Evolutionary conservation across 1,139 yeast genomes (phyloP).

Genomic region (Suhomyces atakaporum): DNA sequence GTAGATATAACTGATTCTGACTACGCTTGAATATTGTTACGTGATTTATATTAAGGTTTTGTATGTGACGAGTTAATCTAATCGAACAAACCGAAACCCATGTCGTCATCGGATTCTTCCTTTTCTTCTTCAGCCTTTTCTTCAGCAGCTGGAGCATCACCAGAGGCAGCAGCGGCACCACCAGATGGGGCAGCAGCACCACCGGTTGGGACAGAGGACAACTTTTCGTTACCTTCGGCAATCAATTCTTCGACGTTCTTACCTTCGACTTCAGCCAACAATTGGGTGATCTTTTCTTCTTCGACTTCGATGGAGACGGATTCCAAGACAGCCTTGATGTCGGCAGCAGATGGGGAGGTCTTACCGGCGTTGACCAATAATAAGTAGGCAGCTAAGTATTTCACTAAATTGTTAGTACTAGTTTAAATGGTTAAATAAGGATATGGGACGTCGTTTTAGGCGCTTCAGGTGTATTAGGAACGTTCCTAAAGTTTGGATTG

Average conservation of each 20-base stretch:
- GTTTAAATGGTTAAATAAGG: no score
- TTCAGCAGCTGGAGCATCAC: slow-evolving; percentile 68
- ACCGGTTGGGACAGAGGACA: slow-evolving; percentile 97
- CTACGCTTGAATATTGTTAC: slow-evolving; percentile 3
- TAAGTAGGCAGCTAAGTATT: slow-evolving; percentile 71
- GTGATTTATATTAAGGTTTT: slow-evolving; percentile 14
- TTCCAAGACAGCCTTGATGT: slow-evolving; percentile 84
- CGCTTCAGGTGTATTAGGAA: no score
- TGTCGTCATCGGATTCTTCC: slow-evolving; percentile 53
- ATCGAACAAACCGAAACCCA: slow-evolving; percentile 58
- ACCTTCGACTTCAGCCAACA: slow-evolving; percentile 91
- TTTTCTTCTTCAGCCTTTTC: slow-evolving; percentile 66
- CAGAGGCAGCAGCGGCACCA: slow-evolving; percentile 68
- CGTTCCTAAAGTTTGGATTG: no score
- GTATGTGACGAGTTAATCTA: slow-evolving; percentile 23
- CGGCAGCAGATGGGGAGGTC: slow-evolving; percentile 86
- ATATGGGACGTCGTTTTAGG: no score
- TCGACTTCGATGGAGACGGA: slow-evolving; percentile 97
- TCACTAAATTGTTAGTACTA: slow-evolving; percentile 38
- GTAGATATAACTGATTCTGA: no score
- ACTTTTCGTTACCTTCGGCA: slow-evolving; percentile 93
- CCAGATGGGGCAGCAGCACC: slow-evolving; percentile 85
- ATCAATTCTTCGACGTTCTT: slow-evolving; percentile 89
- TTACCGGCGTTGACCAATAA: slow-evolving; percentile 69
- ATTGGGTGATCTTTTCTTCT: slow-evolving; percentile 80